Evolutionary conservation across 1,284 basidiomycete species (phyloP).

Genomic region (Ustilago curta): DNA sequence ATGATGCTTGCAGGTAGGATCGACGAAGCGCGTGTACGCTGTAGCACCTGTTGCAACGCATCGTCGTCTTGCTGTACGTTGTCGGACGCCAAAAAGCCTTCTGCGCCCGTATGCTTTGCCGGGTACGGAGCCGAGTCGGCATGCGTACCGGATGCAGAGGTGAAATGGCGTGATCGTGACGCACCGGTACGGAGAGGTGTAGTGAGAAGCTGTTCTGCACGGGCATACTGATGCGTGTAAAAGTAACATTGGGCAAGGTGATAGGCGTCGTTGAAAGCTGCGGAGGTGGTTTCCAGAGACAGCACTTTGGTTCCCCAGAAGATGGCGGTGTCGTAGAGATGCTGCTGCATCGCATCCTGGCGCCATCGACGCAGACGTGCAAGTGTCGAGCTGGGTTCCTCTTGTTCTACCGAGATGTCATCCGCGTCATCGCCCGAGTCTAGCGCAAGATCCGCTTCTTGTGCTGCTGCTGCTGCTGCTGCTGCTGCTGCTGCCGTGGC

Average conservation of each 20-base stretch:
- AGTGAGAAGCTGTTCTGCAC: constrained; percentile 89
- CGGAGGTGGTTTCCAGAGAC: constrained; percentile 77
- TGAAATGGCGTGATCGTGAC: background rate
- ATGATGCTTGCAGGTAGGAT: constrained; percentile 54
- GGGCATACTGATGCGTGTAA: constrained; percentile 91
- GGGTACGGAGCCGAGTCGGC: constrained; percentile 9
- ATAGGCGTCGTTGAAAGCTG: constrained; percentile 80
- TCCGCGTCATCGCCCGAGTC: constrained; percentile 18
- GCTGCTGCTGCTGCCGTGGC: constrained; percentile 2
- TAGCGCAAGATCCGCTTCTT: background rate
- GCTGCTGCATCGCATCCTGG: constrained; percentile 97
- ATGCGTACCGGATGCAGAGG: background rate
- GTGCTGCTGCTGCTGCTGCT: background rate
- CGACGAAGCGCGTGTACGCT: constrained; percentile 46
- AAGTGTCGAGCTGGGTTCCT: constrained; percentile 19
- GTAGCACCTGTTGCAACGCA: constrained; percentile 50
- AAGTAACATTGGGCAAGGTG: constrained; percentile 99
- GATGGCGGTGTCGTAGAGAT: constrained; percentile 94
- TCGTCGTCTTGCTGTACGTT: constrained; percentile 50
- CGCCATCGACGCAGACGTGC: constrained; percentile 92
- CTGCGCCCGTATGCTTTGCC: constrained; percentile 36
- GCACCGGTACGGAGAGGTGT: constrained; percentile 76
- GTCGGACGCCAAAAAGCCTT: constrained; percentile 29
- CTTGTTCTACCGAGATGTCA: constrained; percentile 11
- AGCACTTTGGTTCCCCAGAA: constrained; percentile 99